phyloP scores from a whole-genome alignment of 2,329 filamentous ascomycete genomes.

The Podosphaera leucotricha region DNA sequence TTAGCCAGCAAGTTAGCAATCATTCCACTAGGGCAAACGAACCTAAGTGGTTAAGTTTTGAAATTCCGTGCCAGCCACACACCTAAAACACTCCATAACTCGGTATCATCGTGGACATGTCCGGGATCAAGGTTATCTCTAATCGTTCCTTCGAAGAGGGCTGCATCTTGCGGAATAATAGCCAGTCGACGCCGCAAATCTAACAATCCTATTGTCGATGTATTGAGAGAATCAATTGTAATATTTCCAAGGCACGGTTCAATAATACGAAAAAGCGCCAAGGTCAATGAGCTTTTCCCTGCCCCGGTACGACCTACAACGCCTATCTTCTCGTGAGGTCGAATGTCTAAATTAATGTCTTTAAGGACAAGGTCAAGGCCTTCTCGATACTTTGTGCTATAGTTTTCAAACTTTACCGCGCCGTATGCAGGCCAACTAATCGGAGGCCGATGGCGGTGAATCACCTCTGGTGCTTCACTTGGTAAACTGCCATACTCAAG shows the following conservation, averaged over 20 bases:
- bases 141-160: constrained; percentile 79
- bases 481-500: constrained; percentile 83
- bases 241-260: constrained; percentile 67
- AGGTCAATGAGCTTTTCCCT: constrained; percentile 81
- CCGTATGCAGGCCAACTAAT: constrained; percentile 83
- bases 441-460: constrained; percentile 64
- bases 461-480: constrained; percentile 83
- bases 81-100: constrained; percentile 89
- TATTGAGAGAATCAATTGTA: constrained; percentile 73
- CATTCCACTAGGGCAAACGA: constrained; percentile 8
- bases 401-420: constrained; percentile 74
- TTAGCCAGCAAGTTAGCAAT: constrained; percentile 18
- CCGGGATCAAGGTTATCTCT: constrained; percentile 90
- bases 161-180: constrained; percentile 94
- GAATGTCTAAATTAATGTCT: constrained; percentile 78
- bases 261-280: constrained; percentile 88
- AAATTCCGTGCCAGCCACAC: constrained; percentile 19
- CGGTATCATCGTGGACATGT: constrained; percentile 87
- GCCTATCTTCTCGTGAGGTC: constrained; percentile 92
- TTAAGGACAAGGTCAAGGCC: constrained; percentile 82
- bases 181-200: constrained; percentile 75
- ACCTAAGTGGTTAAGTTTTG: constrained; percentile 7
- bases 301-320: constrained; percentile 91
- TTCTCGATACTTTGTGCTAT: constrained; percentile 77
- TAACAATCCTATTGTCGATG: constrained; percentile 68